A percentile compares a stretch with the other conserved stretches of the same genome.
Evolutionary conservation across 108 stramenopile genomes (phyloP).

Genomic region (Fistulifera pelliculosa): DNA sequence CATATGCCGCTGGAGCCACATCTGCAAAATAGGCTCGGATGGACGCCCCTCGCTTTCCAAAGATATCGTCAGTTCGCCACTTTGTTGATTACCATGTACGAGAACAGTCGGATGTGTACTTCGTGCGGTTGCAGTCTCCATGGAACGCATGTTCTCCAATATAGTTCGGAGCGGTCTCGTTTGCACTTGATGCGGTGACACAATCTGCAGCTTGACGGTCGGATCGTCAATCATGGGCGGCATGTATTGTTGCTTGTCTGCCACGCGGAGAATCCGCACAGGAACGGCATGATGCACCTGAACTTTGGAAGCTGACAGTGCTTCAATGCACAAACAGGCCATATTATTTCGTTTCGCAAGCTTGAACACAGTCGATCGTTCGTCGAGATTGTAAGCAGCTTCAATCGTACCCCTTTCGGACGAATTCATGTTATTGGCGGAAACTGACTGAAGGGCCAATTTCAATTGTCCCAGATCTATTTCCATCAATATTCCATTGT

Average conservation of each 20-base stretch:
- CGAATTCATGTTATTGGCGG: conserved; percentile 6
- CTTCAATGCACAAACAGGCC: conserved; percentile 78
- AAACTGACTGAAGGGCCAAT: conserved; percentile 62
- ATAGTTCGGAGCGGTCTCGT: conserved; percentile 51
- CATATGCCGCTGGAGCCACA: conserved; percentile 13
- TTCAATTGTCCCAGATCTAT: conserved; percentile 64
- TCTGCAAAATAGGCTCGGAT: conserved; percentile 45
- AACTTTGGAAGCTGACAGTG: conserved; percentile 29
- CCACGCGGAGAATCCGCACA: conserved; percentile 55
- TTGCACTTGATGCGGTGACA: conserved; percentile 13
- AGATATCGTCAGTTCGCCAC: conserved; percentile 34
- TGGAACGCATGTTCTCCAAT: conserved; percentile 59
- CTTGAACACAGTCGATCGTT: conserved; percentile 21
- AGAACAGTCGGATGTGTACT: too few species aligned
- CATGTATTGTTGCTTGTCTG: conserved; percentile 72
- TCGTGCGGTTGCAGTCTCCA: conserved; percentile 13
- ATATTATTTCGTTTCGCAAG: conserved; percentile 72
- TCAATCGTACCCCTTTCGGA: neutral
- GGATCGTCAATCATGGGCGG: conserved; percentile 67
- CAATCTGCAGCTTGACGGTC: conserved; percentile 67
- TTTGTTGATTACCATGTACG: conserved; percentile 22
- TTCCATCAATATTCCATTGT: conserved; percentile 82
- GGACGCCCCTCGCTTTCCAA: conserved; percentile 33
- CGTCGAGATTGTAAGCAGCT: conserved; percentile 1
- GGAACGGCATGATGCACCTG: conserved; percentile 85